Evolutionary conservation across 306 rosid species (phyloP), one percentile per base, ranked within the genome.

Genomic region (Ormosia semicastrata): DNA sequence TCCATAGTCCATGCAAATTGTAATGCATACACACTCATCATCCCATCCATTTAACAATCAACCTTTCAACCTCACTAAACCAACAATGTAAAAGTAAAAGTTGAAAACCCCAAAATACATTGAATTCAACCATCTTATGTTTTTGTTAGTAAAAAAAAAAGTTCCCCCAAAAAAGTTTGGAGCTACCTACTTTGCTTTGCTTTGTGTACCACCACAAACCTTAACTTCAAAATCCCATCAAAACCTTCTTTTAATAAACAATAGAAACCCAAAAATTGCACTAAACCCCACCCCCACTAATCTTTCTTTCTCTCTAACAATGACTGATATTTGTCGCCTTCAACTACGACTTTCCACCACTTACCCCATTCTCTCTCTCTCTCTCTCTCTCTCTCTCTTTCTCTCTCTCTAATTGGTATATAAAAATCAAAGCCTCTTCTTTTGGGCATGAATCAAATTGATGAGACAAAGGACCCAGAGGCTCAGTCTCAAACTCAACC

Each of bases 331-430:
- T 93, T 90, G 97, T 94, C 97, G 90, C 93, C 89, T 83, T 94
- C 97, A 86, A 83, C 85, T 78, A 89, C 59, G 88, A 94, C 97
- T 89, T 94, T 90, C 92, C 84, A 67, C 95, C 94, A 87, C 91
- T 85, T 50, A 29, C 53, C n/a, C n/a, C n/a, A n/a, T n/a, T n/a
- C n/a, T n/a, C n/a, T n/a, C 50, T 12, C 36, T 50, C 18, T 58
- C 58, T 71, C 9, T 63, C 80, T 47, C n/a, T n/a, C n/a, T n/a
- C n/a, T n/a, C n/a, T n/a, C n/a, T n/a, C n/a, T n/a, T n/a, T n/a
- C n/a, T n/a, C n/a, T n/a, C n/a, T 58, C 17, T 46, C 66, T 81
- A 43, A 8, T 76, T 58, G 69, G 43, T 47, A 49, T 82, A 89
- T 93, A 93, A 86, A 86, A 60, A 41, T 85, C 72, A 80, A 87